A percentile compares a stretch with the other conserved stretches of the same genome.
phyloP scores from a whole-genome alignment of 768 basidiomycete genomes.

The Hygrophoropsis aurantiaca region DNA sequence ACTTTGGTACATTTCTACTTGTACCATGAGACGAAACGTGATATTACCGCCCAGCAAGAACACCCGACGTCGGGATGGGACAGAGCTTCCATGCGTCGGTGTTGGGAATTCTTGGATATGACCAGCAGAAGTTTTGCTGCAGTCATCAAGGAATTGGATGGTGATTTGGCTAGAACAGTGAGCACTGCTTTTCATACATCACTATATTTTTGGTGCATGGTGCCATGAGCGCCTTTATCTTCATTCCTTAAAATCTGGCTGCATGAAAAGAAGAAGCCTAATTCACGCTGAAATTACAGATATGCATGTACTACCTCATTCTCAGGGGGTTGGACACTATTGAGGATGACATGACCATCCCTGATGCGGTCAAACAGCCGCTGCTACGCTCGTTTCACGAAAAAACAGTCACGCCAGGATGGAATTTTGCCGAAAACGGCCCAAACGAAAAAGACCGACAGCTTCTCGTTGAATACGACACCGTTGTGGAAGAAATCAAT shows the following conservation, averaged over 20 bases:
- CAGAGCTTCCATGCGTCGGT: slow-evolving; percentile 79
- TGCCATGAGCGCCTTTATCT: neutral
- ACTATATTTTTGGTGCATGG: neutral
- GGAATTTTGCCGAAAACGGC: slow-evolving; percentile 81
- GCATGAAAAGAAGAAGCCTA: neutral
- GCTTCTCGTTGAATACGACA: slow-evolving; percentile 80
- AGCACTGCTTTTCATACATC: slow-evolving; percentile 34
- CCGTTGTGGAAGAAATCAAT: slow-evolving; percentile 78
- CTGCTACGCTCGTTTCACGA: slow-evolving; percentile 81
- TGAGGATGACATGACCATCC: slow-evolving; percentile 97
- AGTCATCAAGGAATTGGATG: slow-evolving; percentile 95
- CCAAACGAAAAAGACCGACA: slow-evolving; percentile 87
- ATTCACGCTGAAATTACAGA: slow-evolving; percentile 43
- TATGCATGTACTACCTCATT: slow-evolving; percentile 93
- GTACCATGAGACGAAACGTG: slow-evolving; percentile 78
- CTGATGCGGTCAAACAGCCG: slow-evolving; percentile 83
- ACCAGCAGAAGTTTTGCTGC: slow-evolving; percentile 89
- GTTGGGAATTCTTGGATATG: slow-evolving; percentile 86
- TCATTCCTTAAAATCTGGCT: neutral
- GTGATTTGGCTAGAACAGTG: slow-evolving; percentile 89
- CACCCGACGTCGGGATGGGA: slow-evolving; percentile 85
- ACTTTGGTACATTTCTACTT: slow-evolving; percentile 81
- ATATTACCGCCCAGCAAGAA: slow-evolving; percentile 75
- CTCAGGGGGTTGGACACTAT: slow-evolving; percentile 94
- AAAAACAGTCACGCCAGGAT: slow-evolving; percentile 78